phyloP scores from a whole-genome alignment of 176 grass and related monocot genomes.

The Rhynchospora tenuis region DNA sequence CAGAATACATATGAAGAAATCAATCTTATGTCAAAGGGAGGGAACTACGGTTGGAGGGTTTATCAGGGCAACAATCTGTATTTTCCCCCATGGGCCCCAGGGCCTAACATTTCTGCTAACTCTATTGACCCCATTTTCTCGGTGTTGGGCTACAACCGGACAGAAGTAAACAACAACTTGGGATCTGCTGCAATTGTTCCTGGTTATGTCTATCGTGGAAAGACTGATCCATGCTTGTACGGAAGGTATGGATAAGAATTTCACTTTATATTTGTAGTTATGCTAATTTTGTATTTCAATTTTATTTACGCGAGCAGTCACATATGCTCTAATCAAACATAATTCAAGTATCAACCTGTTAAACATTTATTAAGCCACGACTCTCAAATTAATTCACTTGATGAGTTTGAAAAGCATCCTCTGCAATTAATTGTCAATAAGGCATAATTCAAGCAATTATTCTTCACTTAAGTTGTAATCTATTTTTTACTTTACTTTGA shows the following conservation, averaged over 20 bases:
- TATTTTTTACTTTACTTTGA: background rate
- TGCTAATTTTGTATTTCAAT: background rate
- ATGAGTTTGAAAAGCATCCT: background rate
- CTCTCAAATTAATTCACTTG: background rate
- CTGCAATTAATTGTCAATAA: background rate
- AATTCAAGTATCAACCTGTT: background rate
- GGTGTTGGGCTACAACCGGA: conserved; percentile 58
- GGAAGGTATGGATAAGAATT: conserved; percentile 34
- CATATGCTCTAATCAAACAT: background rate
- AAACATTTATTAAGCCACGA: background rate
- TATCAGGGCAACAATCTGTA: conserved; percentile 40
- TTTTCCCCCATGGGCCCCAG: conserved; percentile 31
- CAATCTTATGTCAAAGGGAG: conserved; percentile 61
- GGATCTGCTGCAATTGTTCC: conserved; percentile 72
- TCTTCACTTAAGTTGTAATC: background rate
- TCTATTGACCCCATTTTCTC: conserved; percentile 65
- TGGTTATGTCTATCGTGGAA: conserved; percentile 76
- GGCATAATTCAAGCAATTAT: background rate
- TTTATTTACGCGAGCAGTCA: background rate
- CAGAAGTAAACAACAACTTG: conserved; percentile 43
- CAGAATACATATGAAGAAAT: conserved; percentile 62
- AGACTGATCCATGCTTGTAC: conserved; percentile 62
- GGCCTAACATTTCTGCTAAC: conserved; percentile 62
- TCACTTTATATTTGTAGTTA: background rate
- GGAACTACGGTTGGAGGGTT: conserved; percentile 88